Evolutionary conservation across 2,329 filamentous ascomycete species (phyloP), one percentile per base, ranked within the genome.

Genomic region (Colletotrichum orchidophilum): DNA sequence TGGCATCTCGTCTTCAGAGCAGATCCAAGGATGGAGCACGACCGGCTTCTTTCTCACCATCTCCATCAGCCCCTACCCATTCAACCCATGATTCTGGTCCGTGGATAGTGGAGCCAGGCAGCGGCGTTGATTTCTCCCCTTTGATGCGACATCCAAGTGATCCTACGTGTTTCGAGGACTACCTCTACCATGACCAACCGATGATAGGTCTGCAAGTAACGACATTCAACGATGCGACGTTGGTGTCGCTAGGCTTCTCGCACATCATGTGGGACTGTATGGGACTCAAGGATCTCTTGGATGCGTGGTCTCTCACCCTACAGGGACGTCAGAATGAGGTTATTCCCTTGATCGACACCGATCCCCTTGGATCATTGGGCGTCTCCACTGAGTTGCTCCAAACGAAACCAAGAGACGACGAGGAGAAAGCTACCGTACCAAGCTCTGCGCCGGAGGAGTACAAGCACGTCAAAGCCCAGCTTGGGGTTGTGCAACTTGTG

Each of bases 191-290:
- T 5, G 83, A 86, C 73, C 73, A 65, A 18, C 84, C 84, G 0
- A 81, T 83, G 72, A 74, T 87, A 1, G 80, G 80, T 1, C 75
- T 87, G 5, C 82, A 84, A 58, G 78, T 87, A 29, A 80, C 83
- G 5, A 80, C 81, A 0, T 87, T 87, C 74, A 75, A 73, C 1
- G 81, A 87, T 73, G 78, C 79, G 6, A 87, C 85, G 0, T 74
- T 87, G 0, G 77, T 86, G 4, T 79, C 78, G 0, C 66, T 87
- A 1, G 76, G 78, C 21, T 85, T 80, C 78, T 78, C 81, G n/a
- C 85, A 87, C 72, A 81, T 80, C 0, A 71, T 83, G 1, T 79
- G 81, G 66, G 85, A 87, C 74, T 81, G 79, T 3, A 79, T 84
- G 72, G 84, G 81, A 1, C 80, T 6, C 5, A 58, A 58, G 13